Conservation (phyloP, 2,329 filamentous ascomycete genomes). For the Pseudogymnoascus sp. region DNA sequence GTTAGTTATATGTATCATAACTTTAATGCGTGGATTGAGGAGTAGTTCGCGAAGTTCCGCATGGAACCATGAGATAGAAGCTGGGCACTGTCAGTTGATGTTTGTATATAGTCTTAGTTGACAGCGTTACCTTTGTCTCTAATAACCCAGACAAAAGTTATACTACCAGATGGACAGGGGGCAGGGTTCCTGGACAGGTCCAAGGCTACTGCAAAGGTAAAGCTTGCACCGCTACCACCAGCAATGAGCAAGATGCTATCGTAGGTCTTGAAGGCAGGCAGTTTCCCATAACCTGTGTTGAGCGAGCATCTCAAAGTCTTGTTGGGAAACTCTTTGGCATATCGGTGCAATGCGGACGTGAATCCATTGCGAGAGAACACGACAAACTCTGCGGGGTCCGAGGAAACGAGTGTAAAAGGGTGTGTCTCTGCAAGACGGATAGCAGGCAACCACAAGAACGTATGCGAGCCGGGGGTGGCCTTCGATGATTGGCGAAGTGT, state of each 20-base stretch:
- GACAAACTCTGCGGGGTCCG: conserved; percentile 47
- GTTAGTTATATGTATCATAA: conserved; percentile 28
- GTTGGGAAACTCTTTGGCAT: conserved; percentile 45
- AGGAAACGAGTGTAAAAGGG: conserved; percentile 53
- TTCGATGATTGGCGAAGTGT: conserved; percentile 41
- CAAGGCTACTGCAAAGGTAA: conserved; percentile 45
- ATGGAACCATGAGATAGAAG: conserved; percentile 23
- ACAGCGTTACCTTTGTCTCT: conserved; percentile 37
- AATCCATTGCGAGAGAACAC: conserved; percentile 54
- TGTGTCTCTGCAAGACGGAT: conserved; percentile 54
- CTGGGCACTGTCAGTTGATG: conserved; percentile 8
- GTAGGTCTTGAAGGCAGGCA: conserved; percentile 45
- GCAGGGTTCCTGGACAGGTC: conserved; percentile 40
- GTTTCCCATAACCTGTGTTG: conserved; percentile 53
- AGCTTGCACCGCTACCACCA: conserved; percentile 56
- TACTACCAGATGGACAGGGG: not conserved
- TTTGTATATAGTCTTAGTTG: not conserved
- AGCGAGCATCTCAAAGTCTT: conserved; percentile 44
- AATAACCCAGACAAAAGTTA: conserved; percentile 39
- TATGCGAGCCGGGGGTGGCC: conserved; percentile 51
- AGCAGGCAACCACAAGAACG: conserved; percentile 57
- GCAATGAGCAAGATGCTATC: conserved; percentile 54
- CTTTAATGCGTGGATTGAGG: conserved; percentile 23
- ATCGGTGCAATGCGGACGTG: conserved; percentile 47
- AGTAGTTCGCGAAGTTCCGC: conserved; percentile 26